Conservation (phyloP, 1,139 yeast species). For the Sugiyamaella paludigena region DNA sequence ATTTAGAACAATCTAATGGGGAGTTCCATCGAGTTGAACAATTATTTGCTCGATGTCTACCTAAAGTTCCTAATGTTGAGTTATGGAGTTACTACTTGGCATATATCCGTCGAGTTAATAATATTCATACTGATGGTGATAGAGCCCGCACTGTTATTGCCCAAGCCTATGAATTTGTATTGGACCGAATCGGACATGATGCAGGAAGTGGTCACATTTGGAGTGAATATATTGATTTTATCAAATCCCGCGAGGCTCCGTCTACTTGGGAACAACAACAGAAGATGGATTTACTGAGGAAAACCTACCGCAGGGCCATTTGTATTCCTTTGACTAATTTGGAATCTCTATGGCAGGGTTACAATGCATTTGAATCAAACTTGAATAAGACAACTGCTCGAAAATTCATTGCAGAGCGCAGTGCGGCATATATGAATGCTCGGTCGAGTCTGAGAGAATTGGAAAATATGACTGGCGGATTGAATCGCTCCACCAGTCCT, state of each 20-base stretch:
- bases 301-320: slow-evolving; percentile 67
- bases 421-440: slow-evolving; percentile 87
- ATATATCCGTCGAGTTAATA: slow-evolving; percentile 69
- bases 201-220: slow-evolving; percentile 69
- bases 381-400: slow-evolving; percentile 75
- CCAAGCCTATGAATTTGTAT: slow-evolving; percentile 83
- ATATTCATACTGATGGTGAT: slow-evolving; percentile 72
- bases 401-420: slow-evolving; percentile 77
- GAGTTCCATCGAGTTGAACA: slow-evolving; percentile 67
- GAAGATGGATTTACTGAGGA: slow-evolving; percentile 72
- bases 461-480: slow-evolving; percentile 52
- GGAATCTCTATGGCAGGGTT: slow-evolving; percentile 77
- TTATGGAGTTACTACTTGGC: slow-evolving; percentile 74
- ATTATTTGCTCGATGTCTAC: slow-evolving; percentile 60
- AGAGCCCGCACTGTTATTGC: slow-evolving; percentile 72
- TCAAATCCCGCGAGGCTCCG: slow-evolving; percentile 73
- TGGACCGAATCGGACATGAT: slow-evolving; percentile 76
- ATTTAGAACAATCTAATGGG: slow-evolving; percentile 63
- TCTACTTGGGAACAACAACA: slow-evolving; percentile 88
- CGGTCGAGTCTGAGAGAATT: slow-evolving; percentile 76
- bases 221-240: slow-evolving; percentile 79
- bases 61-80: slow-evolving; percentile 57
- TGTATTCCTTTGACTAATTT: slow-evolving; percentile 65
- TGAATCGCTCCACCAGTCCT: slow-evolving; percentile 45
- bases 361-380: slow-evolving; percentile 80